Base-by-base conservation (phyloP, 2,329 filamentous ascomycete species). In the Neonectria faginata region DNA sequence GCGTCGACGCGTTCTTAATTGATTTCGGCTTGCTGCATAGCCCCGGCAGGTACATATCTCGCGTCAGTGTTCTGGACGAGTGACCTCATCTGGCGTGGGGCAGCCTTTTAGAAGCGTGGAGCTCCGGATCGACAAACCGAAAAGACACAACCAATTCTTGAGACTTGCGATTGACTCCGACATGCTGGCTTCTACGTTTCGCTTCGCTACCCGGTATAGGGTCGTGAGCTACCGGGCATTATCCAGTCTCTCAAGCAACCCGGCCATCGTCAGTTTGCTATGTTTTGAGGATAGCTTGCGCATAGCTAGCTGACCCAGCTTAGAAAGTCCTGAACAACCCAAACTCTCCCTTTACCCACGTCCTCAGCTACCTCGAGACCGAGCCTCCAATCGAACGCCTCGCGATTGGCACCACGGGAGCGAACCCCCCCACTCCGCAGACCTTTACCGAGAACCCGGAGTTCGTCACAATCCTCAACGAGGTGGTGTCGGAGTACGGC, bases 361-460 rank as follows among this genome's bases (percentile, higher is more conserved):
- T 89, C 33, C 83, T 92, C 31, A 86, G 86, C 45, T 86, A 88
- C 67, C 86, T 91, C 62, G 82, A 87, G 41, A 85, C 84, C 42
- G 77, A 82, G 14, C 88, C 88, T 2, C 88, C 89, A 0, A 85
- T 80, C 4, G 74, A 80, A 6, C 75, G 76, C 29, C 78, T 91
- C 20, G 83, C 88, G 14, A 86, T 92, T 64, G 89, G 89, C 53
- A 86, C 83, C 2, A 86, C 88, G 0, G 86, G 84, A 6, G 71
- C 79, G 16, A 66, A 90, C n/a, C 88, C 88, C 2, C 89, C 89
- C 1, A 89, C 87, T 0, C 87, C 89, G 3, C 78, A 80, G 42
- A 85, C 86, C 22, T 89, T 92, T 72, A 79, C 76, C 22, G 84
- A 87, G 72, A 92, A 91, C 74, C 82, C 78, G 10, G 77, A 79